Conservation (phyloP, 1,284 basidiomycete genomes). For the Trichosporon sp. region DNA sequence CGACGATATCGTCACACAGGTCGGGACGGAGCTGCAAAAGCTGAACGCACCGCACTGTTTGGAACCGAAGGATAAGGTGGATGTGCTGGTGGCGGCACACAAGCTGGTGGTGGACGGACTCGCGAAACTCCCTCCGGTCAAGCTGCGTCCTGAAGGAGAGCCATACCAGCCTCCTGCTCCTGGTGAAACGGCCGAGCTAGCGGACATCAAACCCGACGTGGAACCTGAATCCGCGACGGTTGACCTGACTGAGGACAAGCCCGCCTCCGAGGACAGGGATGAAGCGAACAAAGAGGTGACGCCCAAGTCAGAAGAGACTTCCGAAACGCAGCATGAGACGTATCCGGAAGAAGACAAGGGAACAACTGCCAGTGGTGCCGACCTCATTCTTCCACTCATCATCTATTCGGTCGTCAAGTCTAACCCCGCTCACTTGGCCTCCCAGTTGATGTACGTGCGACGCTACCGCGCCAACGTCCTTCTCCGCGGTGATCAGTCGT, state of each 20-base stretch:
- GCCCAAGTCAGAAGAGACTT: background rate
- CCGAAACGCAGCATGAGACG: background rate
- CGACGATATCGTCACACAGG: slow-evolving; percentile 62
- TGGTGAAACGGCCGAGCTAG: slow-evolving; percentile 3
- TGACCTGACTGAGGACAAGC: background rate
- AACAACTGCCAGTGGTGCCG: slow-evolving; percentile 43
- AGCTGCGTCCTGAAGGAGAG: slow-evolving; percentile 56
- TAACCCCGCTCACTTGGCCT: slow-evolving; percentile 81
- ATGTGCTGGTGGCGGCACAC: slow-evolving; percentile 77
- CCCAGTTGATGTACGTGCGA: slow-evolving; percentile 82
- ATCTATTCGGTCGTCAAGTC: slow-evolving; percentile 88
- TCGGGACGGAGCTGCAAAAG: slow-evolving; percentile 65
- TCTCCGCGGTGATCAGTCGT: slow-evolving; percentile 79
- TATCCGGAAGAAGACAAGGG: background rate
- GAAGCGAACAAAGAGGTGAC: background rate
- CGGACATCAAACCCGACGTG: slow-evolving; percentile 16
- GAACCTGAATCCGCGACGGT: background rate
- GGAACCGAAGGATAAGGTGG: slow-evolving; percentile 76
- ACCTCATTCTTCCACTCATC: slow-evolving; percentile 69
- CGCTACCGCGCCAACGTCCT: slow-evolving; percentile 73
- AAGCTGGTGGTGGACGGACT: slow-evolving; percentile 67
- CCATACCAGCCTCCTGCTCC: slow-evolving; percentile 36
- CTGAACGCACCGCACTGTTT: slow-evolving; percentile 64
- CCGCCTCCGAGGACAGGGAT: background rate
- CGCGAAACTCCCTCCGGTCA: slow-evolving; percentile 47